Evolutionary conservation across 768 basidiomycete species (phyloP).

Genomic region (Sarcodon sp.): DNA sequence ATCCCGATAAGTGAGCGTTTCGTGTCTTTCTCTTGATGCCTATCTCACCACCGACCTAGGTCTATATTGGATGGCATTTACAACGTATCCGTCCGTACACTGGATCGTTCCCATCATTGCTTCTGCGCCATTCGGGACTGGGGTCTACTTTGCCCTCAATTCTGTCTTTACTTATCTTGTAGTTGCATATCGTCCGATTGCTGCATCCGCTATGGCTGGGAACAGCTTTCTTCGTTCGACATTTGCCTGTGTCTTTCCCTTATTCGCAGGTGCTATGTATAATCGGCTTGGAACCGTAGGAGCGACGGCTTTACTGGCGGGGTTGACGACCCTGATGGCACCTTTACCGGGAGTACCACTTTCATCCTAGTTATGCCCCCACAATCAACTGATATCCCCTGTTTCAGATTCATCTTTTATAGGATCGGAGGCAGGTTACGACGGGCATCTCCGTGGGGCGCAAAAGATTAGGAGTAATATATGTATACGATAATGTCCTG

Average conservation of each 20-base stretch:
- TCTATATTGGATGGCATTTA: conserved; percentile 44
- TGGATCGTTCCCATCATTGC: conserved; percentile 35
- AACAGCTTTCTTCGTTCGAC: conserved; percentile 35
- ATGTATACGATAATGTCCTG: too few relatives aligned
- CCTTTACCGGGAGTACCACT: conserved; percentile 20
- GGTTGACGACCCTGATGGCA: conserved; percentile 22
- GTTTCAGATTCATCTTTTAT: conserved; percentile 8
- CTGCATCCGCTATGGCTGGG: conserved; percentile 53
- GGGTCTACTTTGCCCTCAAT: conserved; percentile 52
- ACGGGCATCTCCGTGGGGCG: conserved; percentile 4
- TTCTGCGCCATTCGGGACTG: conserved; percentile 36
- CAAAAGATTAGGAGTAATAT: background rate
- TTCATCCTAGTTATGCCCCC: too few relatives aligned
- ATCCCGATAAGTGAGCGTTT: conserved; percentile 28
- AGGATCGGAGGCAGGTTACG: conserved; percentile 6
- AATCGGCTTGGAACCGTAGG: conserved; percentile 23
- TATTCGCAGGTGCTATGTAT: conserved; percentile 28
- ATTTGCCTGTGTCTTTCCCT: conserved; percentile 28
- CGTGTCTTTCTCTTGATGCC: too few relatives aligned
- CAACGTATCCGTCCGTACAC: conserved; percentile 31
- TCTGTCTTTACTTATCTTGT: conserved; percentile 52
- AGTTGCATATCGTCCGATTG: conserved; percentile 34
- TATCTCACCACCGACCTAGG: conserved; percentile 7
- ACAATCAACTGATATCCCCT: background rate
- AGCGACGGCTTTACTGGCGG: conserved; percentile 25